Evolutionary conservation across 1,284 basidiomycete genomes (phyloP).

Genomic region (Bjerkandera adusta): DNA sequence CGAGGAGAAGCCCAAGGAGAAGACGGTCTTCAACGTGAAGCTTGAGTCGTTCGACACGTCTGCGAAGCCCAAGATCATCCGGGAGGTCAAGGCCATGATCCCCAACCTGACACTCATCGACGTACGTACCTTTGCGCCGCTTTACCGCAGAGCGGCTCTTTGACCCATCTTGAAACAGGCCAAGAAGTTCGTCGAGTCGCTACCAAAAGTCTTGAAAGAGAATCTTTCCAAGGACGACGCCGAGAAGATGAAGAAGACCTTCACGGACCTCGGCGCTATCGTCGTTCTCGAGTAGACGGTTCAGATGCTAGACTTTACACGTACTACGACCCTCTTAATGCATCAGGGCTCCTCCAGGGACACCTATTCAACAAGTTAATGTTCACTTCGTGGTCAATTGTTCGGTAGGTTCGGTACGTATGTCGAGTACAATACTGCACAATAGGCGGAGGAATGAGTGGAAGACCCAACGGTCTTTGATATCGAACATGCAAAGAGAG

Average conservation of each 20-base stretch:
- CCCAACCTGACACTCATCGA: slow-evolving; percentile 95
- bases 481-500: slow-evolving; percentile 3
- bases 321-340: slow-evolving; percentile 18
- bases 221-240: slow-evolving; percentile 97
- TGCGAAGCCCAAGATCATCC: slow-evolving; percentile 96
- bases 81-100: slow-evolving; percentile 95
- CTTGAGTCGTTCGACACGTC: slow-evolving; percentile 89
- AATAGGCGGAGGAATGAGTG: too few relatives aligned
- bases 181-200: slow-evolving; percentile 98
- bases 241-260: slow-evolving; percentile 91
- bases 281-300: slow-evolving; percentile 71
- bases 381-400: too few relatives aligned
- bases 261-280: slow-evolving; percentile 88
- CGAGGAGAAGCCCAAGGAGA: slow-evolving; percentile 97
- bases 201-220: slow-evolving; percentile 95
- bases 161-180: slow-evolving; percentile 56
- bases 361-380: too few relatives aligned
- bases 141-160: slow-evolving; percentile 6
- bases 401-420: neutral
- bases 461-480: too few relatives aligned
- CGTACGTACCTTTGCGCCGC: slow-evolving; percentile 50
- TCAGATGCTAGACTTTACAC: slow-evolving; percentile 24
- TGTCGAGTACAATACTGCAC: slow-evolving; percentile 1
- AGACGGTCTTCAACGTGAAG: slow-evolving; percentile 96
- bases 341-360: slow-evolving; percentile 3